Evolutionary conservation across 371 early-diverging fungal species (phyloP), one percentile per base, ranked within the genome.

Genomic region (Entomophthora muscae): DNA sequence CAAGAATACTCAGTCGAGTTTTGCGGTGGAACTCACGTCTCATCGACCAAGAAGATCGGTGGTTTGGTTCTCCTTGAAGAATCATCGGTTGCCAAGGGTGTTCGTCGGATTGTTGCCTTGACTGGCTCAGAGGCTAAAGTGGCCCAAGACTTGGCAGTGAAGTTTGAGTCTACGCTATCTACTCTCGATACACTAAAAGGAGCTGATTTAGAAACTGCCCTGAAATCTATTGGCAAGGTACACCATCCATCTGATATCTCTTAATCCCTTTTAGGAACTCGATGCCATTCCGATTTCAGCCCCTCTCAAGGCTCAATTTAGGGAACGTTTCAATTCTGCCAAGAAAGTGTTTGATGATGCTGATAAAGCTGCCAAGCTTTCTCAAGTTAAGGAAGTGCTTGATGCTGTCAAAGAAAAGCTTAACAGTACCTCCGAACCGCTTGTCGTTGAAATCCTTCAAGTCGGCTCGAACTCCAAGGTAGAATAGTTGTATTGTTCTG

Each of bases 1-100:
- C 72, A 74, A 3, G 75, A 79, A 32, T 79, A 83, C 67, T 89
- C 91, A 57, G 80, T 95, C 61, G 99, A 99, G 76, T 89, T 98
- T 73, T 99, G 99, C 74, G 99, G 99, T 71, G 99, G 99, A 68
- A 98, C 98, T 28, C 99, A 99, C 70, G 99, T 98, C 32, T 73
- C 75, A 30, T 84, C 87, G 76, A 96, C 98, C 3, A 78, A 83
- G 17, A 95, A 97, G 53, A 95, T 99, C 68, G 87, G 87, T 72
- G 73, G 78, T 54, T 84, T 99, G 68, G 83, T 84, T 61, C 84
- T 99, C 64, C 69, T 94, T 52, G 94, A 93, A 75, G 99, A 99
- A 70, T 68, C 81, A n/a, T 86, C 89, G 71, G 91, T 99, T 71
- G 86, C 97, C 72, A 95, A 94, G 81, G 98, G 96, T 67, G 86